Percentiles rank a stretch among this genome's conserved stretches.
phyloP scores from a whole-genome alignment of 2,329 filamentous ascomycete genomes.

The Trichoderma sp. region DNA sequence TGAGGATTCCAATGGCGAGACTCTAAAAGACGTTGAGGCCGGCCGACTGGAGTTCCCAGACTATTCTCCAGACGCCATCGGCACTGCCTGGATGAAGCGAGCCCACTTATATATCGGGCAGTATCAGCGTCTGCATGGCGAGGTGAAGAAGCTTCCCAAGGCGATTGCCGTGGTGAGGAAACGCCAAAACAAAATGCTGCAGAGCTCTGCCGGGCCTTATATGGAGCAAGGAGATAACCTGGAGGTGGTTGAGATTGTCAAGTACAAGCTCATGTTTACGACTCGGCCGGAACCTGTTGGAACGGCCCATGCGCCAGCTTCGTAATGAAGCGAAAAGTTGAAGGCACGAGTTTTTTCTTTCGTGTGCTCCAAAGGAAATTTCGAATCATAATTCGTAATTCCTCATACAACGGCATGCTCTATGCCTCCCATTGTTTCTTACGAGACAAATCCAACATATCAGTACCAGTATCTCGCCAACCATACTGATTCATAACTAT shows the following conservation, averaged over 20 bases:
- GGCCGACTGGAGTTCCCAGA: slow-evolving; percentile 79
- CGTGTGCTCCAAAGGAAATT: not conserved
- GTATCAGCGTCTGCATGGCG: slow-evolving; percentile 85
- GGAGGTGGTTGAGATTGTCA: slow-evolving; percentile 85
- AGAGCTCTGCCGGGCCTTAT: slow-evolving; percentile 44
- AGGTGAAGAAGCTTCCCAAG: slow-evolving; percentile 81
- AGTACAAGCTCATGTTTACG: slow-evolving; percentile 84
- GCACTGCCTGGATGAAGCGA: slow-evolving; percentile 82
- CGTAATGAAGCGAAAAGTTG: not conserved
- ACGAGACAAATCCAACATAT: not conserved
- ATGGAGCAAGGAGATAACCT: slow-evolving; percentile 53
- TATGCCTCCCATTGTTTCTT: not conserved
- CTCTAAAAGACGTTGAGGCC: slow-evolving; percentile 46
- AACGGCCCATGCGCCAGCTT: slow-evolving; percentile 37
- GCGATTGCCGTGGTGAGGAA: slow-evolving; percentile 77
- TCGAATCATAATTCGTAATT: not conserved
- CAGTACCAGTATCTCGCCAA: not conserved
- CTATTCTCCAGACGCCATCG: slow-evolving; percentile 52
- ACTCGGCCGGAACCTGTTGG: slow-evolving; percentile 83
- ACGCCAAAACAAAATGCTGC: slow-evolving; percentile 48
- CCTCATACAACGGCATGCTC: not conserved
- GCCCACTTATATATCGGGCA: slow-evolving; percentile 86
- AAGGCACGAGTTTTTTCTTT: no score
- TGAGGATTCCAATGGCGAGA: slow-evolving; percentile 37
- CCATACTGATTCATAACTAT: not conserved